Evolutionary conservation across 2,329 filamentous ascomycete species (phyloP).

Genomic region (Lecanosticta acicola): DNA sequence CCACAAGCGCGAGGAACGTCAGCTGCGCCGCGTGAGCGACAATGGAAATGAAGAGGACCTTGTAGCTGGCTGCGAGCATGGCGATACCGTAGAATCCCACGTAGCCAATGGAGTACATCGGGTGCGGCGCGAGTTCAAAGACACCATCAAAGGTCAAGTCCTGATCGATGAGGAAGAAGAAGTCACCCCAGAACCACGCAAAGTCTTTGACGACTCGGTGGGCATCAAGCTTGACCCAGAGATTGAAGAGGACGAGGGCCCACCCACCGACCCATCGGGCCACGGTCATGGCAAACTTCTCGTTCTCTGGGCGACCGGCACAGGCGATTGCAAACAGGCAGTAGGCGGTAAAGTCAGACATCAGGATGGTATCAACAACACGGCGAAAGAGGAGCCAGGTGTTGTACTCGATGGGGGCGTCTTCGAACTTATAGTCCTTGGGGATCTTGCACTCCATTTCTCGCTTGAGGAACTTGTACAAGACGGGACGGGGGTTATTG

Average conservation of each 20-base stretch:
- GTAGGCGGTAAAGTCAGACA: conserved; percentile 98
- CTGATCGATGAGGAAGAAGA: conserved; percentile 97
- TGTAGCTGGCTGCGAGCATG: conserved; percentile 96
- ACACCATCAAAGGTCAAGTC: conserved; percentile 97
- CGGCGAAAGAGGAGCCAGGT: conserved; percentile 96
- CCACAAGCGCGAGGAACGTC: conserved; percentile 81
- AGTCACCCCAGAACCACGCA: conserved; percentile 99
- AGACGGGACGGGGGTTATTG: conserved; percentile 71
- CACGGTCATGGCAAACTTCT: conserved; percentile 62
- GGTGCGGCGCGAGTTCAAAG: conserved; percentile 97
- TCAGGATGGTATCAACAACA: conserved; percentile 91
- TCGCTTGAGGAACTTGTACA: conserved; percentile 77
- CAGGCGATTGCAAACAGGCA: conserved; percentile 92
- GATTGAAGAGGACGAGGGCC: conserved; percentile 80
- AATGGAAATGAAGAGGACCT: conserved; percentile 94
- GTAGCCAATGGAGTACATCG: conserved; percentile 98
- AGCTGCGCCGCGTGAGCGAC: conserved; percentile 91
- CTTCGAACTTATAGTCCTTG: conserved; percentile 86
- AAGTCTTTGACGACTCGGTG: conserved; percentile 98
- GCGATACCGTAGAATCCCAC: conserved; percentile 98
- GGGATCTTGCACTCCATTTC: conserved; percentile 95
- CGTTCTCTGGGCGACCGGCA: conserved; percentile 65
- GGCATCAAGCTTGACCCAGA: conserved; percentile 97
- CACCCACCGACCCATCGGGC: conserved; percentile 76
- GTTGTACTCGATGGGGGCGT: conserved; percentile 95